A percentile compares a stretch with the other conserved stretches of the same genome.
phyloP scores from a whole-genome alignment of 352 stramenopile species.

The Phytophthora ohioensis region DNA sequence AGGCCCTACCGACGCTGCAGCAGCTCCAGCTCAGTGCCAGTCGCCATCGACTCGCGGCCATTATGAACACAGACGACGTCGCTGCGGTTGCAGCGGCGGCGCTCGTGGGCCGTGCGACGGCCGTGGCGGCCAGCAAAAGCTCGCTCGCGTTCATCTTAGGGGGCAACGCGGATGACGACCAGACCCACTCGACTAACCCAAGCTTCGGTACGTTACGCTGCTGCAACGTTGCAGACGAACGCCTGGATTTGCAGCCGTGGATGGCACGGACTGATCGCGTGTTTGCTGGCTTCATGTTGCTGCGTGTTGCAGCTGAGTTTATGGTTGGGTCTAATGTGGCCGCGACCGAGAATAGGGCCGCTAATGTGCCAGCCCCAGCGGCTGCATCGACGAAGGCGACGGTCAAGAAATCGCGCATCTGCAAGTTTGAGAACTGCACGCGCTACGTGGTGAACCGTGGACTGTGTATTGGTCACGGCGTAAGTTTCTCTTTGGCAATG shows the following conservation, averaged over 20 bases:
- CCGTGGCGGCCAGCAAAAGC: conserved; percentile 42
- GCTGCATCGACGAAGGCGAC: conserved; percentile 17
- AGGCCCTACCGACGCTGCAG: conserved; percentile 24
- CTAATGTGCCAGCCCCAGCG: conserved; percentile 29
- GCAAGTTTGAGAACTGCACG: conserved; percentile 80
- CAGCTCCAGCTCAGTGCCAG: conserved; percentile 29
- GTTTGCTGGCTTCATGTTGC: conserved; percentile 25
- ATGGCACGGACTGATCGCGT: conserved; percentile 30
- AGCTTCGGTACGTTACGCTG: conserved; percentile 45
- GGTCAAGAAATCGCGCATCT: conserved; percentile 79
- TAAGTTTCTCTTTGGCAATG: conserved; percentile 24
- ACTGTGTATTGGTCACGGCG: conserved; percentile 78
- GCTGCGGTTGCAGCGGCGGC: conserved; percentile 10
- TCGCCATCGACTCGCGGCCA: conserved; percentile 31
- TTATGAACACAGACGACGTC: conserved; percentile 43
- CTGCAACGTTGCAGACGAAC: conserved; percentile 20
- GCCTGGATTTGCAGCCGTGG: conserved; percentile 34
- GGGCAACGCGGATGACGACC: conserved; percentile 38
- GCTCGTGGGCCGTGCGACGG: conserved; percentile 10
- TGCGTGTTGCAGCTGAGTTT: conserved; percentile 35
- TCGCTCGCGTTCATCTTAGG: conserved; percentile 58
- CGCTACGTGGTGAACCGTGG: conserved; percentile 81
- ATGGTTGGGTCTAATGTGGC: conserved; percentile 22
- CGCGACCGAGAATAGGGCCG: conserved; percentile 33
- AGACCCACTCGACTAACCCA: conserved; percentile 21